Percentiles rank a stretch among this genome's conserved stretches.
These are phyloP conservation scores for Pythium oligandrum DNA, from an alignment of 352 stramenopile species.

Conservation along the genomic window DNA sequence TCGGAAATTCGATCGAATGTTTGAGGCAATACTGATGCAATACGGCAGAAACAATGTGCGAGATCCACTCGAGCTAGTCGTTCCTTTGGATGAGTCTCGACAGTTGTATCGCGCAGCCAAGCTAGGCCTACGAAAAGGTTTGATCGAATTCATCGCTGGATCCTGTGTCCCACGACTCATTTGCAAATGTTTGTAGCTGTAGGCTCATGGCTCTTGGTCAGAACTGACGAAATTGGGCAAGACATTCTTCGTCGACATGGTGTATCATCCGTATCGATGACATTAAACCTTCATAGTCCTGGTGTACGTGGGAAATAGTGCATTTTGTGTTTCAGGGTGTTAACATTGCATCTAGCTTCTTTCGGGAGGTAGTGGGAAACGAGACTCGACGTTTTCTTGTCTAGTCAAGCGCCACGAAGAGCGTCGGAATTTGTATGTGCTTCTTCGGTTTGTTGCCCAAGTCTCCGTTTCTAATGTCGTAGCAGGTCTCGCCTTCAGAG, in stretches of 20 bases:
- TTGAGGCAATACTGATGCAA: not conserved
- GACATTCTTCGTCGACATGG: constrained; percentile 9
- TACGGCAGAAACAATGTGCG: constrained; percentile 9
- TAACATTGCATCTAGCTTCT: not conserved
- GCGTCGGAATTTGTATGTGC: not conserved
- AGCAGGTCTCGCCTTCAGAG: too few species aligned
- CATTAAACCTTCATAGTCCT: constrained; percentile 21
- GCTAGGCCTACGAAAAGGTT: constrained; percentile 17
- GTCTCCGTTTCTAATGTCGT: too few species aligned
- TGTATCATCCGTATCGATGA: constrained; percentile 10
- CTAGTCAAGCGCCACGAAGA: not conserved
- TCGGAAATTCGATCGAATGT: constrained; percentile 9
- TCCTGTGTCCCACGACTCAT: too few species aligned
- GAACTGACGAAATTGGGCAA: constrained; percentile 13
- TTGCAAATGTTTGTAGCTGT: constrained; percentile 2
- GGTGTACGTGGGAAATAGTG: constrained; percentile 8
- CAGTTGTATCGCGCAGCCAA: not conserved
- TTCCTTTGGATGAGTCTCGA: not conserved
- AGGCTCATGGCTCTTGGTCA: constrained; percentile 18
- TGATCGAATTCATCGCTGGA: not conserved
- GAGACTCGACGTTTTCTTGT: not conserved
- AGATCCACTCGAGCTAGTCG: constrained; percentile 18
- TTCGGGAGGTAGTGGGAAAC: not conserved
- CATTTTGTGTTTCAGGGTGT: too few species aligned
- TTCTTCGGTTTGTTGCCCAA: too few species aligned